phyloP scores from a whole-genome alignment of 164 flowering plant species.

The Umbellularia californica region DNA sequence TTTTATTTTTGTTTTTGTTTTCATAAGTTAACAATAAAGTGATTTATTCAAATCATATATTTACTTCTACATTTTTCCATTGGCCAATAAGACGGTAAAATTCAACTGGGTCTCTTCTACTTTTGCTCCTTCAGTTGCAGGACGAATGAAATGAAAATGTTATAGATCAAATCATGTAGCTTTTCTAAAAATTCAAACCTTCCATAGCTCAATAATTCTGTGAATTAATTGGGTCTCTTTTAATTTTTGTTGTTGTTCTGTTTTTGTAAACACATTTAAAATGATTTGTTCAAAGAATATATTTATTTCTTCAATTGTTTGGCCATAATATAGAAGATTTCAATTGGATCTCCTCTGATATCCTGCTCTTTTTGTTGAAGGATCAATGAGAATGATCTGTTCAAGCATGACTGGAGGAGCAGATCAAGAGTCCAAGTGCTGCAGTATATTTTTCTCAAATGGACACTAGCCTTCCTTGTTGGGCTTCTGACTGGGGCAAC shows the following conservation, averaged over 20 bases:
- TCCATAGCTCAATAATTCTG: not conserved
- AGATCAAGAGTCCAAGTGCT: conserved; percentile 64
- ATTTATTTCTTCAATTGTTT: not conserved
- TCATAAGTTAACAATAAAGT: not conserved
- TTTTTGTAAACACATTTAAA: too few relatives aligned
- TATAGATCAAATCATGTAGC: too few relatives aligned
- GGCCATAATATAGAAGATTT: not conserved
- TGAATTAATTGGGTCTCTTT: not conserved
- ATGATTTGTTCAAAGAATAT: not conserved
- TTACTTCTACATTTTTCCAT: not conserved
- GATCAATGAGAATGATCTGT: conserved; percentile 89
- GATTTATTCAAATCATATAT: not conserved
- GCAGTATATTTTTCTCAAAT: conserved; percentile 75
- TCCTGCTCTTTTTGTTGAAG: conserved; percentile 31
- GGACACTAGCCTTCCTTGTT: conserved; percentile 70
- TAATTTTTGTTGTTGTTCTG: not conserved
- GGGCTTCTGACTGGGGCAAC: conserved; percentile 79
- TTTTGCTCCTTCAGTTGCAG: too few relatives aligned
- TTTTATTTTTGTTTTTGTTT: not conserved
- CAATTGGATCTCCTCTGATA: not conserved
- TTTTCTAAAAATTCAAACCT: not conserved
- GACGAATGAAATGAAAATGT: too few relatives aligned
- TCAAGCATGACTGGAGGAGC: conserved; percentile 97
- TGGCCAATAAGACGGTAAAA: not conserved
- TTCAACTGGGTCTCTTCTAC: not conserved